Evolutionary conservation across 202 grass and related monocot genomes (phyloP), one percentile per base, ranked within the genome.

Genomic region (Schoenoplectus triqueter): DNA sequence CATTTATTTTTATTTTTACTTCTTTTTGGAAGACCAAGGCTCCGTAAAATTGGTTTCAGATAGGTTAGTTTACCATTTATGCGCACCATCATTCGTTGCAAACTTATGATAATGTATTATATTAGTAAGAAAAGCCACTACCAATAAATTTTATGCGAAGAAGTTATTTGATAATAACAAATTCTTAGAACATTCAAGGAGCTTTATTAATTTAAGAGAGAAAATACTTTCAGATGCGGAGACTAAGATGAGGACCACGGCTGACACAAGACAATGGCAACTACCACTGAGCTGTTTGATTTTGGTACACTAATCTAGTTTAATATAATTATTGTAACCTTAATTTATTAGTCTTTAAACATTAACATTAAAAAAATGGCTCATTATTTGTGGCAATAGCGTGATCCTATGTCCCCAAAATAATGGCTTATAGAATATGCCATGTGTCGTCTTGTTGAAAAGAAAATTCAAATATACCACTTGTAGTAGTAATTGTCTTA

Each of bases 401-500:
- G 47, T 4, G 47, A 7, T 49, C 0, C 5, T 49, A n/a, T 22
- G 15, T 77, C 55, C 72, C 47, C 54, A 56, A 39, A 13, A 52
- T 44, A 31, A 77, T 6, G 15, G 72, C 10, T 48, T 15, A 31
- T 31, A 56, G 48, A 52, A 39, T n/a, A 55, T 77, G 46, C 72
- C 72, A 77, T 54, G 15, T 56, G 72, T 77, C 46, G 48, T 6
- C 46, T 52, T 77, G 19, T 31, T 49, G 46, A 21, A 5, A 44
- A 77, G 7, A 44, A 54, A 77, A 55, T 56, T 2, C 13, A 77
- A 77, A 31, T 20, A 77, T 77, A 9, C 42, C 13, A 52, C 20
- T 77, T 77, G 18, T 49, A 48, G 72, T 52, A 56, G 10, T 22
- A 14, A 77, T 55, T 22, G 55, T 77, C 46, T 77, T 77, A 77